Percentiles rank a stretch among this genome's conserved stretches.
These are phyloP conservation scores for Vaccinium macrocarpon DNA, from an alignment of 148 eudicot genomes.

Conservation along the genomic window DNA sequence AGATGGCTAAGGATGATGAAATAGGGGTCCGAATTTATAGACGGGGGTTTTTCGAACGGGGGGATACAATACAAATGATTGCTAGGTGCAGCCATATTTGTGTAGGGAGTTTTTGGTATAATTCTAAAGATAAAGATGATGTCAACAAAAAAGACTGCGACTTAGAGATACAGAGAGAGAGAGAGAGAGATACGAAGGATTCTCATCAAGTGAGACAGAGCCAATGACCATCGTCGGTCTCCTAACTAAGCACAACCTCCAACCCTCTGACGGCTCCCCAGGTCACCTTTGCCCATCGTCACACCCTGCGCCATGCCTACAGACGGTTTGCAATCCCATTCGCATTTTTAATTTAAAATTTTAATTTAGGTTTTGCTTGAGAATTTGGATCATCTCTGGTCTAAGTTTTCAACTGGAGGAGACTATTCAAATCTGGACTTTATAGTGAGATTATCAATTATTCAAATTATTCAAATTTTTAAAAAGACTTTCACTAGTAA, in stretches of 20 bases:
- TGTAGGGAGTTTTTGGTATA: neutral
- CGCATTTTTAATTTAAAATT: too few relatives aligned
- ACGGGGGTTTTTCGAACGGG: neutral
- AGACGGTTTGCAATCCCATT: too few relatives aligned
- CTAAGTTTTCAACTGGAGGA: too few relatives aligned
- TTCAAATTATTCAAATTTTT: too few relatives aligned
- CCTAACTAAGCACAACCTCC: neutral
- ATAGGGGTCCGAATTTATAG: constrained; percentile 8
- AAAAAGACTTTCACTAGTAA: too few relatives aligned
- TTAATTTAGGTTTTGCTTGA: too few relatives aligned
- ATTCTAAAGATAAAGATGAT: neutral
- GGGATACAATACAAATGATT: constrained; percentile 14
- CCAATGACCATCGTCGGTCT: neutral
- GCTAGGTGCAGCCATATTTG: constrained; percentile 20
- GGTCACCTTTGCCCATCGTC: neutral
- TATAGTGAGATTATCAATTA: too few relatives aligned
- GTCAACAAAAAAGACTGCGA: neutral
- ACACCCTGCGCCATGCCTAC: neutral
- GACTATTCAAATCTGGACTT: too few relatives aligned
- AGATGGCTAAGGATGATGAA: neutral
- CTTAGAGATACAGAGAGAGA: neutral
- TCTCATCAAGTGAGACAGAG: neutral
- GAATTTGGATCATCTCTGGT: too few relatives aligned
- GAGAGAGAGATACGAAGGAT: neutral
- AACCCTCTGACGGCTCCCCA: neutral